Conservation (phyloP, 2,329 filamentous ascomycete species). For the Cladophialophora immunda region DNA sequence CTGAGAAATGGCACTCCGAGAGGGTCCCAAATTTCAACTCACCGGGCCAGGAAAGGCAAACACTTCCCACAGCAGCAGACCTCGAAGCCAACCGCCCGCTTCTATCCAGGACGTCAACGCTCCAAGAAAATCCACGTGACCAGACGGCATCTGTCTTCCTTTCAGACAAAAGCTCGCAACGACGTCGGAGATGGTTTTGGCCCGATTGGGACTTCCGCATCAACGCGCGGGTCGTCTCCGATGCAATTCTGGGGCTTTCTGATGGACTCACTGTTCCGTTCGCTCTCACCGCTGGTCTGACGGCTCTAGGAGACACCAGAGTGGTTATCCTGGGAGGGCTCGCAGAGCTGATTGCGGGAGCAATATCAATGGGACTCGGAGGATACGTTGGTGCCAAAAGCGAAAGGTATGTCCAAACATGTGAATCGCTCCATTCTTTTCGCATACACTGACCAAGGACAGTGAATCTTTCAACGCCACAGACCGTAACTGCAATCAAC, state of each 20-base stretch:
- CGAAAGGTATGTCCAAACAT: conserved; percentile 49
- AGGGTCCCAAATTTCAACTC: conserved; percentile 4
- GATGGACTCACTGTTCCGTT: conserved; percentile 84
- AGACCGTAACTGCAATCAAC: conserved; percentile 29
- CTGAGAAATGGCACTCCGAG: conserved; percentile 9
- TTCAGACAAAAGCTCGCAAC: conserved; percentile 28
- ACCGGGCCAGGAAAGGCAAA: conserved; percentile 20
- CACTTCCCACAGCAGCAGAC: conserved; percentile 34
- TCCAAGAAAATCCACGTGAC: conserved; percentile 15
- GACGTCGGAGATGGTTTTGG: conserved; percentile 22
- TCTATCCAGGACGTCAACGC: conserved; percentile 32
- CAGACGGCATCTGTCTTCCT: conserved; percentile 9
- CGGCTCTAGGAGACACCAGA: conserved; percentile 67
- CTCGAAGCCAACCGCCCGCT: conserved; percentile 33
- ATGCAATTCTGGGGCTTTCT: conserved; percentile 78
- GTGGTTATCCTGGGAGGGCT: conserved; percentile 76
- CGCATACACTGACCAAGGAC: conserved; percentile 16
- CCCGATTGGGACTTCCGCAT: conserved; percentile 22
- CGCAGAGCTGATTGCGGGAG: conserved; percentile 77
- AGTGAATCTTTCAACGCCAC: conserved; percentile 37
- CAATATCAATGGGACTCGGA: conserved; percentile 80
- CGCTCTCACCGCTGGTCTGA: conserved; percentile 76
- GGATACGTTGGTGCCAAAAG: conserved; percentile 72
- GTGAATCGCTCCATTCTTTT: not conserved
- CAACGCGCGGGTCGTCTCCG: conserved; percentile 44